Percentiles rank a stretch among this genome's conserved stretches.
These are phyloP conservation scores for Uncinocarpus reesii DNA, from an alignment of 2,329 filamentous ascomycete species.

Conservation along the genomic window DNA sequence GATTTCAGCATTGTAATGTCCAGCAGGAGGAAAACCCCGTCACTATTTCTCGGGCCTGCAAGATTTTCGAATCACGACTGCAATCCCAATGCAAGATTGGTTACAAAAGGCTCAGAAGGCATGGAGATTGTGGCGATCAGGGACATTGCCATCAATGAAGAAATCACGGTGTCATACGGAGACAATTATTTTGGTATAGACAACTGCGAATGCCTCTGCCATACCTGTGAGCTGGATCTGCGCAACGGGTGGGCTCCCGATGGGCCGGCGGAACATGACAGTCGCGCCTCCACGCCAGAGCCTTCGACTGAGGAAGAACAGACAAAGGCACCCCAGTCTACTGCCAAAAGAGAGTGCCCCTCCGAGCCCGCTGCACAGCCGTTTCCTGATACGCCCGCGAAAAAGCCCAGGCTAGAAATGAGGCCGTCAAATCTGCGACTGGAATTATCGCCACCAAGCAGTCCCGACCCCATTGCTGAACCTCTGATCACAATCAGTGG, in stretches of 20 bases:
- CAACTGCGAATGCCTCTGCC: conserved; percentile 90
- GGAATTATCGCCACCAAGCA: conserved; percentile 26
- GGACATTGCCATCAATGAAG: conserved; percentile 76
- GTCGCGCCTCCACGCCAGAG: conserved; percentile 4
- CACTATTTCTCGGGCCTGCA: conserved; percentile 86
- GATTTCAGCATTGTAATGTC: conserved; percentile 97
- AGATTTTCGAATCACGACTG: conserved; percentile 98
- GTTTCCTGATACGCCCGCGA: background rate
- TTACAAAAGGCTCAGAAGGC: conserved; percentile 70
- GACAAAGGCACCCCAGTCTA: background rate
- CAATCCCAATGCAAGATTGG: conserved; percentile 76
- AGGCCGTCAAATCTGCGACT: conserved; percentile 24
- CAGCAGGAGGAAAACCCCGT: conserved; percentile 79
- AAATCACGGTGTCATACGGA: conserved; percentile 93
- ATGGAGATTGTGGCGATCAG: conserved; percentile 82
- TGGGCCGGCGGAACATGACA: conserved; percentile 5
- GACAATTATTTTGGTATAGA: conserved; percentile 92
- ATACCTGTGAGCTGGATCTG: conserved; percentile 65
- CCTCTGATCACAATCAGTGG: conserved; percentile 9
- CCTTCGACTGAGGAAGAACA: background rate
- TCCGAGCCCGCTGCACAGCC: background rate
- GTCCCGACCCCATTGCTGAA: conserved; percentile 13
- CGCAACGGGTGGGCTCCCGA: conserved; percentile 69
- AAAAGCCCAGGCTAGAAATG: conserved; percentile 10
- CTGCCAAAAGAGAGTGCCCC: conserved; percentile 14